phyloP scores from a whole-genome alignment of 2,329 filamentous ascomycete species.

The Cordyceps cicadae region DNA sequence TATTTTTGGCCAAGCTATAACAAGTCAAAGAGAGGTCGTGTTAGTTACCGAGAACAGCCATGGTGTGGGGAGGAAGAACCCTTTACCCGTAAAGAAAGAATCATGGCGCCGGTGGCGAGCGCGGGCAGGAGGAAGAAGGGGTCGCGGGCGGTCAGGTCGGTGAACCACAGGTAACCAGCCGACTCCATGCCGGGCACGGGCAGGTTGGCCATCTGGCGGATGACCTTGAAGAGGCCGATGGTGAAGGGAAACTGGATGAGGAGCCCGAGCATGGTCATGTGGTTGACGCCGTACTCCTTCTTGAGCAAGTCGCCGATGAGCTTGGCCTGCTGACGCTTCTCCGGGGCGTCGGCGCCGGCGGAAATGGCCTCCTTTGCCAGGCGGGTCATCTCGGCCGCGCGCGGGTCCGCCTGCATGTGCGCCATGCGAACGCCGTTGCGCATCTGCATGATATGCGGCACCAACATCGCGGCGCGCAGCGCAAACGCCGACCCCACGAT shows the following conservation, averaged over 20 bases:
- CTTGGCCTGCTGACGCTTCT: constrained; percentile 28
- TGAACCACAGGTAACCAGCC: constrained; percentile 69
- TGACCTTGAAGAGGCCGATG: constrained; percentile 70
- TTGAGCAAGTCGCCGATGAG: constrained; percentile 28
- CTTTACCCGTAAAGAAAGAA: constrained; percentile 44
- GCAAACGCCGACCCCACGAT: constrained; percentile 58
- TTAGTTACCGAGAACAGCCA: not conserved
- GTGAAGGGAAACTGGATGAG: constrained; percentile 55
- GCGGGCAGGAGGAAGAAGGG: constrained; percentile 70
- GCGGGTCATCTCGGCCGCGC: constrained; percentile 40
- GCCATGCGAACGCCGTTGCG: constrained; percentile 46
- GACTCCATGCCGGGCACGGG: constrained; percentile 72
- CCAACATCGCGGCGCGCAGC: constrained; percentile 57
- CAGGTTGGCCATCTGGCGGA: constrained; percentile 64
- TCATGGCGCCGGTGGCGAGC: constrained; percentile 47
- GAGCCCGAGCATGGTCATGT: constrained; percentile 28
- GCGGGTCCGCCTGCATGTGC: constrained; percentile 45
- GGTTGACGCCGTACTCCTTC: constrained; percentile 28
- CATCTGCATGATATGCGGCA: constrained; percentile 39
- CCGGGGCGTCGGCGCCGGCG: constrained; percentile 27
- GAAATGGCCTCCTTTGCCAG: constrained; percentile 38
- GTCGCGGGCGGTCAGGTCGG: constrained; percentile 66
- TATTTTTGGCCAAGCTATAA: constrained; percentile 27
- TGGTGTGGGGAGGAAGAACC: too few species aligned
- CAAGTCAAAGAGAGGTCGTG: not conserved